A percentile compares a stretch with the other conserved stretches of the same genome.
Conservation (phyloP, 2,329 filamentous ascomycete genomes). For the Verticillium longisporum region DNA sequence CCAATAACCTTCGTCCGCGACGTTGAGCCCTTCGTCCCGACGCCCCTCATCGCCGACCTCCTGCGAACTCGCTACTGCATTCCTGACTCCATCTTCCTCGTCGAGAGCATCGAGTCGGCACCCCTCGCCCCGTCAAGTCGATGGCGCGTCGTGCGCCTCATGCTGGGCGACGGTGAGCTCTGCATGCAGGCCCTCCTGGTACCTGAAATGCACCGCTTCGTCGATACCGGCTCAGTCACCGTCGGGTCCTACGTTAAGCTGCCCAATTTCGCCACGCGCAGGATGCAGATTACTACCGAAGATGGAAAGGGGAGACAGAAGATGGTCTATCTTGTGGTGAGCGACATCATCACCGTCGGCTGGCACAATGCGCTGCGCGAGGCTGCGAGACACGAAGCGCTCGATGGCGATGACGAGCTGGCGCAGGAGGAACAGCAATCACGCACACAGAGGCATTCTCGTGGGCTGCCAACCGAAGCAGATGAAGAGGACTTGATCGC, state of each 20-base stretch:
- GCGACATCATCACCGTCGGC: slow-evolving; percentile 37
- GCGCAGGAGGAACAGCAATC: not conserved
- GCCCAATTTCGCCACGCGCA: slow-evolving; percentile 23
- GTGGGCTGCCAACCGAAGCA: not conserved
- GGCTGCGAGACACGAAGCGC: not conserved
- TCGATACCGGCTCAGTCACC: slow-evolving; percentile 35
- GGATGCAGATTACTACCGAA: not conserved
- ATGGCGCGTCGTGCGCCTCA: slow-evolving; percentile 38
- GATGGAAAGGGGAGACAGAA: slow-evolving; percentile 1
- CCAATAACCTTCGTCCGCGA: slow-evolving; percentile 16
- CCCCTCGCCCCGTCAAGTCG: slow-evolving; percentile 24
- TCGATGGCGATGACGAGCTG: not conserved
- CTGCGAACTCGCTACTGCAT: slow-evolving; percentile 40
- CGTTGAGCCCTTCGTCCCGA: slow-evolving; percentile 17
- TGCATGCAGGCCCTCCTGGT: slow-evolving; percentile 46
- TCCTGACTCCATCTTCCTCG: slow-evolving; percentile 41
- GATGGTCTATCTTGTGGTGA: slow-evolving; percentile 39
- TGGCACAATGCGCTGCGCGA: slow-evolving; percentile 27
- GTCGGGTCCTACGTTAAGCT: slow-evolving; percentile 43
- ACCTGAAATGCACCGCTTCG: slow-evolving; percentile 38
- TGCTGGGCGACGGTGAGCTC: slow-evolving; percentile 46
- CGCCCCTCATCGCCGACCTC: slow-evolving; percentile 40
- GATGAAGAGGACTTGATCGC: slow-evolving; percentile 2
- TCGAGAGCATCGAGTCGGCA: slow-evolving; percentile 35
- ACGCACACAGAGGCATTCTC: not conserved